Conservation (phyloP, 2,329 filamentous ascomycete genomes). For the Plenodomus tracheiphilus region DNA sequence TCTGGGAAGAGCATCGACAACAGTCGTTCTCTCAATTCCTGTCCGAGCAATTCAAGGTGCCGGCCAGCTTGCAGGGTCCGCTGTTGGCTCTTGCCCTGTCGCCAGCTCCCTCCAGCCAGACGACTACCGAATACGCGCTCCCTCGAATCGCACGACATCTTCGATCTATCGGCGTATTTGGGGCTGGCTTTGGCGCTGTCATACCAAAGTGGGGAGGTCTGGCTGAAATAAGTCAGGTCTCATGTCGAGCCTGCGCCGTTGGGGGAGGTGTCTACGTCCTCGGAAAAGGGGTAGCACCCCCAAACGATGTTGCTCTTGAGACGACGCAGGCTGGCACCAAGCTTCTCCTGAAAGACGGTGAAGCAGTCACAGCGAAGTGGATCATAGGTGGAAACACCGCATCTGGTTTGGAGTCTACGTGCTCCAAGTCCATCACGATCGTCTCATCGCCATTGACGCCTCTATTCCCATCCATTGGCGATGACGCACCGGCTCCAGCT, state of each 20-base stretch:
- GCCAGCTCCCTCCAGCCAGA: constrained; percentile 58
- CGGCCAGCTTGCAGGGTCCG: constrained; percentile 66
- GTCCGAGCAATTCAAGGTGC: constrained; percentile 56
- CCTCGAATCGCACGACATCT: constrained; percentile 77
- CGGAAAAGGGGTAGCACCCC: constrained; percentile 62
- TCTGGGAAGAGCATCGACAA: constrained; percentile 63
- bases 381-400: constrained; percentile 53
- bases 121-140: constrained; percentile 69
- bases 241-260: constrained; percentile 86
- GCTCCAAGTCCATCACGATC: constrained; percentile 68
- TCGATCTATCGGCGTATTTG: constrained; percentile 83
- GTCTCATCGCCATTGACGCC: constrained; percentile 66
- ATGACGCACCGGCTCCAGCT: constrained; percentile 75
- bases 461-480: constrained; percentile 71
- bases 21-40: constrained; percentile 63
- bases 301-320: constrained; percentile 2
- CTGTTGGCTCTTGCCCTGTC: constrained; percentile 75
- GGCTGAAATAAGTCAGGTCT: constrained; percentile 87
- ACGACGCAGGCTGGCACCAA: constrained; percentile 35
- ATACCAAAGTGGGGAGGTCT: constrained; percentile 91
- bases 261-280: constrained; percentile 91
- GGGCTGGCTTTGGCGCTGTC: constrained; percentile 84
- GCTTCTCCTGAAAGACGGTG: constrained; percentile 60
- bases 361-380: constrained; percentile 59
- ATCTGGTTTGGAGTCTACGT: constrained; percentile 5